Evolutionary conservation across 345 rosid species (phyloP), one percentile per base, ranked within the genome.

Genomic region (Crucihimalaya himalaica): DNA sequence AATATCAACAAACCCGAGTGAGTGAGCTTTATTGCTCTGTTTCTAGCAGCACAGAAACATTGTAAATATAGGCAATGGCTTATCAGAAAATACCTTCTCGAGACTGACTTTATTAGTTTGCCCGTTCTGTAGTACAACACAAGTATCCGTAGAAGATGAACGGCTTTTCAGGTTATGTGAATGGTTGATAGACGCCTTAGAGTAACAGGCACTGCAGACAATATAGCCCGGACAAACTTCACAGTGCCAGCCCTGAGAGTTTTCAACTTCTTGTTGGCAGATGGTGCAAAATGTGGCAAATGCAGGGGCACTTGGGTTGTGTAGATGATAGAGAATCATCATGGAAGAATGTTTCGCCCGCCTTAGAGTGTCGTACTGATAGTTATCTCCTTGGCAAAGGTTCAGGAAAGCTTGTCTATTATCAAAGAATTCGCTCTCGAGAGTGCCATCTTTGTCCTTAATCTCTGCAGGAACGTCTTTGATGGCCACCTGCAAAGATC

Each of bases 311-410:
- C 89, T 88, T 67, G 98, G 98, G 82, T 89, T 91, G 66, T 93
- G 98, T 53, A 93, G 97, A 83, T 93, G 97, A 85, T 93, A 93
- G 50, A 93, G 96, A 51, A 93, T 87, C 98, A 93, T 93, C 96
- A 93, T 93, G 6, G 98, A 91, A 19, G 98, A 93, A 79, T 91
- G 98, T 55, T 93, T 93, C 10, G 98, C 98, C 70, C 98, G 87
- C 81, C 98, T 86, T 63, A 93, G 62, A 45, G 97, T 93, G 64
- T 93, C 98, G 80, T 89, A 93, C 75, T 91, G 97, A 80, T 93
- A 93, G 83, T 91, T 93, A 81, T 93, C 91, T 31, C 96, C 92
- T 82, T 91, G 96, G 79, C 98, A 93, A 29, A 91, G 94, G 84
- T 87, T 91, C 79, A 91, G 56, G 83, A 94, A 91, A 67, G 95